Evolutionary conservation across 805 yeast genomes (phyloP).

Genomic region (Candida ovalis): DNA sequence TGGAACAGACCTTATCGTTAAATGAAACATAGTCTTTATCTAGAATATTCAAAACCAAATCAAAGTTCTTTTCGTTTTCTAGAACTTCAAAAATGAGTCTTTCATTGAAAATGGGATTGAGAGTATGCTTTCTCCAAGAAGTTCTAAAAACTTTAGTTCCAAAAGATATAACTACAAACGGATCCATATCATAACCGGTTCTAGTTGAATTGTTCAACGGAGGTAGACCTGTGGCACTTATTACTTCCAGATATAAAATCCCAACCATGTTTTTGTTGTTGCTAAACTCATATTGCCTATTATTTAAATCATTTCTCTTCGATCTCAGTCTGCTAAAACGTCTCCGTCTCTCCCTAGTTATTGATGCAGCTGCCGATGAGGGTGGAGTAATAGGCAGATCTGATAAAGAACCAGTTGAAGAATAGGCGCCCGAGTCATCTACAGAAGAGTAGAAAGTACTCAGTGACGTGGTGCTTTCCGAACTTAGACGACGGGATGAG

Average conservation of each 20-base stretch:
- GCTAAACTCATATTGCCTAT: conserved; percentile 32
- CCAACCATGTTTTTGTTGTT: conserved; percentile 50
- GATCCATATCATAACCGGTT: conserved; percentile 91
- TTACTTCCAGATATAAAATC: conserved; percentile 71
- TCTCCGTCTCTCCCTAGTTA: conserved; percentile 3
- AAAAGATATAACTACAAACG: conserved; percentile 87
- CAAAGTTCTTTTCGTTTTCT: conserved; percentile 59
- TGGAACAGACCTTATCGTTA: conserved; percentile 77
- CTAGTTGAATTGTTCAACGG: conserved; percentile 66
- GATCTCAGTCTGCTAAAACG: conserved; percentile 13
- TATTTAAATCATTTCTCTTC: background rate
- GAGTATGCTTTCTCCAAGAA: conserved; percentile 74
- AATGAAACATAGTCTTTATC: conserved; percentile 83
- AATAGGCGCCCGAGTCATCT: conserved; percentile 14
- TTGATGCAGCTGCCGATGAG: conserved; percentile 5
- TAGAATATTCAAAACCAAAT: conserved; percentile 66
- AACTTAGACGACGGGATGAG: background rate
- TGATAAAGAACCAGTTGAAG: conserved; percentile 18
- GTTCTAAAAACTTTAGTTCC: conserved; percentile 87
- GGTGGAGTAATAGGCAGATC: conserved; percentile 17
- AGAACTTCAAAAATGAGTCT: conserved; percentile 73
- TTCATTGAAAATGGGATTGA: conserved; percentile 81
- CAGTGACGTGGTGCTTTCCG: conserved; percentile 5
- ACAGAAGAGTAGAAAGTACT: conserved; percentile 13
- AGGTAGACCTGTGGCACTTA: conserved; percentile 74